Evolutionary conservation across 495 filamentous ascomycete genomes (phyloP).

Genomic region (Penicillium parvum): DNA sequence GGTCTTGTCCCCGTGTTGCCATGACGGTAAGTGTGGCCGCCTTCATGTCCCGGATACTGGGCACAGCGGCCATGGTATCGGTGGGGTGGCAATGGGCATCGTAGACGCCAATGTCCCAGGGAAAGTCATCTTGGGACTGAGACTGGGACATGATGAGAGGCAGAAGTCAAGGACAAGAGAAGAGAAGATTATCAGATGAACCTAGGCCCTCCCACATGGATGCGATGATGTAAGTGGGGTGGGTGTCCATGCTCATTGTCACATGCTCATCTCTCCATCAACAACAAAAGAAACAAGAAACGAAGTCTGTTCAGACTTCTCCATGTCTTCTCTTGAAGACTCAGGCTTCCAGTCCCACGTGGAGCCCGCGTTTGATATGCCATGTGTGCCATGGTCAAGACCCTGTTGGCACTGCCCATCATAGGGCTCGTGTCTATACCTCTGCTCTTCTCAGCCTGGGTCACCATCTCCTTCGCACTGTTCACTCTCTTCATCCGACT

Average conservation of each 20-base stretch:
- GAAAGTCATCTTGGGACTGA: constrained; percentile 44
- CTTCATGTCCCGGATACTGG: constrained; percentile 69
- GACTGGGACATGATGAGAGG: constrained; percentile 15
- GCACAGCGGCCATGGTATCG: constrained; percentile 76
- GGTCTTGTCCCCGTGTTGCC: constrained; percentile 84
- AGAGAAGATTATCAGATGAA: neutral
- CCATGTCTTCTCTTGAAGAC: neutral
- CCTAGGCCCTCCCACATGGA: no score
- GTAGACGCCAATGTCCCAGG: constrained; percentile 80
- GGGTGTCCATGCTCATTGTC: no score
- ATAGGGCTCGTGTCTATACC: constrained; percentile 64
- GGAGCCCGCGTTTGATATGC: no score
- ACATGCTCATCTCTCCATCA: constrained; percentile 33
- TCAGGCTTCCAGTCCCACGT: neutral
- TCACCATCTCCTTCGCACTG: constrained; percentile 66
- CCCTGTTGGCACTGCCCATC: constrained; percentile 56
- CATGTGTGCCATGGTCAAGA: constrained; percentile 38
- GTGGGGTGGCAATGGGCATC: constrained; percentile 99
- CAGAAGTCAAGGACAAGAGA: no score
- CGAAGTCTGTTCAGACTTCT: no score
- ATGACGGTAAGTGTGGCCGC: constrained; percentile 76
- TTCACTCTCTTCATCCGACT: constrained; percentile 61
- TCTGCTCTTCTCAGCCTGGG: constrained; percentile 60
- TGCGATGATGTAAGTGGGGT: constrained; percentile 20
- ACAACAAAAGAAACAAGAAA: constrained; percentile 5